Conservation (phyloP, 495 filamentous ascomycete species). For the Daldinia bambusicola region DNA sequence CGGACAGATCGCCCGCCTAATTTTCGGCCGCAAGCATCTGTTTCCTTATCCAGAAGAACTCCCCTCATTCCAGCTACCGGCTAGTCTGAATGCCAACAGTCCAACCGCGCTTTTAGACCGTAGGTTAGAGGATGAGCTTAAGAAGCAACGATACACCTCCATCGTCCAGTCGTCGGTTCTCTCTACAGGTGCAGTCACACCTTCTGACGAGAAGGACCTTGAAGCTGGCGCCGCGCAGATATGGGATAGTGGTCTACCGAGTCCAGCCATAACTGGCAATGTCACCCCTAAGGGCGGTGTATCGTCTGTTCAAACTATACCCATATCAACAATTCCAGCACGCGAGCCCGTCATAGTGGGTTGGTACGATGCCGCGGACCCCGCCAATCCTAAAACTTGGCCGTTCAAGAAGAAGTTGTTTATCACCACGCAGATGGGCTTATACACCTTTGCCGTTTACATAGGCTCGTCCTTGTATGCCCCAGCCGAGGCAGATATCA, state of each 20-base stretch:
- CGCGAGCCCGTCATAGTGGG: slow-evolving; percentile 59
- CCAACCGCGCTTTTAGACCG: slow-evolving; percentile 58
- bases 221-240: slow-evolving; percentile 25
- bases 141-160: slow-evolving; percentile 17
- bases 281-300: slow-evolving; percentile 1
- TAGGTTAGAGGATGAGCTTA: slow-evolving; percentile 29
- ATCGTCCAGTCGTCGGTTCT: slow-evolving; percentile 11
- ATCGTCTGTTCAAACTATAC: neutral
- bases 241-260: slow-evolving; percentile 11
- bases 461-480: slow-evolving; percentile 62
- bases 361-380: slow-evolving; percentile 64
- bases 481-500: slow-evolving; percentile 55
- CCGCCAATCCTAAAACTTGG: slow-evolving; percentile 67
- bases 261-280: slow-evolving; percentile 4
- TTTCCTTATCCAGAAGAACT: slow-evolving; percentile 65
- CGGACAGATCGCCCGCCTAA: slow-evolving; percentile 62
- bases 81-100: slow-evolving; percentile 54
- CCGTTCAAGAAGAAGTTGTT: slow-evolving; percentile 50
- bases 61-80: slow-evolving; percentile 60
- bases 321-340: neutral
- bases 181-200: slow-evolving; percentile 28
- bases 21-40: slow-evolving; percentile 60
- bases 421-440: slow-evolving; percentile 64
- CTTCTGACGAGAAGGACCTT: slow-evolving; percentile 36
- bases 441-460: slow-evolving; percentile 62